Evolutionary conservation across 441 rosid species (phyloP).

Genomic region (Gossypium davidsonii): DNA sequence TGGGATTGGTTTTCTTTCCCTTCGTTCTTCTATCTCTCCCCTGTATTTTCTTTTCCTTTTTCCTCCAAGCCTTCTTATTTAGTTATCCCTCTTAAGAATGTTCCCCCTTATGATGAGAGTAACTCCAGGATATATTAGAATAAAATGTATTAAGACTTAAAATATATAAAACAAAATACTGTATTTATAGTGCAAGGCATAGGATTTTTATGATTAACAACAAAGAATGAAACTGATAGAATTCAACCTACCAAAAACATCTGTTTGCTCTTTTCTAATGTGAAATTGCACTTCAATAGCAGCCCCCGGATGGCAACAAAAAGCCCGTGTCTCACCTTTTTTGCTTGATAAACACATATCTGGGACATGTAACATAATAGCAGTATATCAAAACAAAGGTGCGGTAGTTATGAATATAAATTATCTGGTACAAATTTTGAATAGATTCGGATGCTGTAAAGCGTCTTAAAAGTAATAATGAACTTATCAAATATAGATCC

Average conservation of each 20-base stretch:
- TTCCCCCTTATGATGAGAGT: neutral
- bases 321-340: slow-evolving; percentile 64
- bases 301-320: slow-evolving; percentile 68
- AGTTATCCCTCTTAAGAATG: neutral
- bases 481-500: slow-evolving; percentile 22
- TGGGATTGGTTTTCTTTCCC: neutral
- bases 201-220: neutral
- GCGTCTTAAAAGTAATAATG: neutral
- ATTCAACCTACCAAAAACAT: slow-evolving; percentile 68
- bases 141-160: neutral
- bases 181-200: neutral
- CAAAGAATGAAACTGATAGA: slow-evolving; percentile 2
- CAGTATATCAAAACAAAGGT: slow-evolving; percentile 8
- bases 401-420: neutral
- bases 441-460: neutral
- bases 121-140: neutral
- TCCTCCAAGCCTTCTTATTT: neutral
- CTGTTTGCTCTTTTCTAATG: slow-evolving; percentile 58
- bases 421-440: slow-evolving; percentile 15
- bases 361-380: slow-evolving; percentile 24
- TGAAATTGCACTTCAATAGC: slow-evolving; percentile 52
- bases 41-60: neutral
- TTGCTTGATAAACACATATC: slow-evolving; percentile 78
- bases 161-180: neutral
- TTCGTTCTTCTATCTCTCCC: neutral